phyloP scores from a whole-genome alignment of 768 basidiomycete species.

The Mycena polygramma region DNA sequence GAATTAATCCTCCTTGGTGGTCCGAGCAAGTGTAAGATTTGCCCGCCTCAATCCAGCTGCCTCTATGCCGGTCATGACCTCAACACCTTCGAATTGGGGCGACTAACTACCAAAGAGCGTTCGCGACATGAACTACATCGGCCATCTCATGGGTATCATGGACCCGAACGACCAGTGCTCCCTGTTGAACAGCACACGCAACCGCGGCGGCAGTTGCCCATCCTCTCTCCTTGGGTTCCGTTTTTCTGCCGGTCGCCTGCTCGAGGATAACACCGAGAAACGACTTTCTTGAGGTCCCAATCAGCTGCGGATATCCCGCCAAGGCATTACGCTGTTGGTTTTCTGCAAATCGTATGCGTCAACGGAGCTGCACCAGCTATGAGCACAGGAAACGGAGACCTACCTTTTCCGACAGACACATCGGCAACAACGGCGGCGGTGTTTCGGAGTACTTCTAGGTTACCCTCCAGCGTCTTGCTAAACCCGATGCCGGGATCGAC shows the following conservation, averaged over 20 bases:
- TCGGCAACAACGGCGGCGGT: slow-evolving; percentile 62
- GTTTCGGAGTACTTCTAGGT: slow-evolving; percentile 74
- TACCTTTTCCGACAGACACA: slow-evolving; percentile 47
- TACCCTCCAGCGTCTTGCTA: slow-evolving; percentile 86
- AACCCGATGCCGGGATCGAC: slow-evolving; percentile 96
- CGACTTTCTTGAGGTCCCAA: slow-evolving; percentile 88
- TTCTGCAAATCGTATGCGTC: slow-evolving; percentile 14
- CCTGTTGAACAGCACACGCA: slow-evolving; percentile 80
- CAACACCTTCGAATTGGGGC: too few species aligned
- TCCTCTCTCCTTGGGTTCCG: slow-evolving; percentile 73
- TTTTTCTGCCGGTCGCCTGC: slow-evolving; percentile 62
- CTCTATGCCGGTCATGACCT: too few species aligned
- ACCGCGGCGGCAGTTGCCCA: slow-evolving; percentile 88
- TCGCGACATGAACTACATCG: slow-evolving; percentile 79
- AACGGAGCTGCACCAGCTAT: slow-evolving; percentile 2
- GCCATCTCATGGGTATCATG: slow-evolving; percentile 83
- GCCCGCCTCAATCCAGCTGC: too few species aligned
- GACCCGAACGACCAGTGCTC: slow-evolving; percentile 80
- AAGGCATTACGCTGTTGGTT: slow-evolving; percentile 59
- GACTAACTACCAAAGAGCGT: slow-evolving; percentile 63
- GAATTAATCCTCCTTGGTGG: too few species aligned
- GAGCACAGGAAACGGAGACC: slow-evolving; percentile 14
- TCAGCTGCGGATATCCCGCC: slow-evolving; percentile 72
- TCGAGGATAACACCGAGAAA: slow-evolving; percentile 81
- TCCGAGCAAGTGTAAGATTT: too few species aligned